Evolutionary conservation across 2,329 filamentous ascomycete genomes (phyloP).

Genomic region (Fusarium graminum): DNA sequence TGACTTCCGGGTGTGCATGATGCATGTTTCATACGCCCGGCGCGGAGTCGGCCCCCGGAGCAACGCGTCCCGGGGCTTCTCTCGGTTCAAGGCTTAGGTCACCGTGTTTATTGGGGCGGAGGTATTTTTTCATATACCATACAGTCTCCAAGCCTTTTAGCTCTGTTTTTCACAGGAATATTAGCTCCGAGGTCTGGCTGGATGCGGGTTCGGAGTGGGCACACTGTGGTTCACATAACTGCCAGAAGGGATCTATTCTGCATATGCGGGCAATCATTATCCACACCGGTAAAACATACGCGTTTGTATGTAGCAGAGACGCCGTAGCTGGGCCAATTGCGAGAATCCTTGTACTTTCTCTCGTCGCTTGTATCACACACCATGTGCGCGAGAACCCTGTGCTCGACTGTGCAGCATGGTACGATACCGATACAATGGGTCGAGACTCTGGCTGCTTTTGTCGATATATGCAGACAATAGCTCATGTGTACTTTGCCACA

Average conservation of each 20-base stretch:
- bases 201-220: not conserved
- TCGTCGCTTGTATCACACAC: not conserved
- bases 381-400: not conserved
- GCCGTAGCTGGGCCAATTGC: slow-evolving; percentile 6
- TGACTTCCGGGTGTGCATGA: slow-evolving; percentile 26
- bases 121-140: not conserved
- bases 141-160: not conserved
- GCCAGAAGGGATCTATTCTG: slow-evolving; percentile 1
- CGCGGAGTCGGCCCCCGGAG: slow-evolving; percentile 9
- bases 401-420: not conserved
- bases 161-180: slow-evolving; percentile 12
- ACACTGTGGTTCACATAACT: not conserved
- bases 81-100: not conserved
- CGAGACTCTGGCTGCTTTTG: not conserved
- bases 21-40: slow-evolving; percentile 9
- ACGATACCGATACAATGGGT: not conserved
- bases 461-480: not conserved
- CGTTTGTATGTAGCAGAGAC: not conserved
- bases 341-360: not conserved
- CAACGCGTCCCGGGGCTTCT: slow-evolving; percentile 7
- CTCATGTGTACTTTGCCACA: not conserved
- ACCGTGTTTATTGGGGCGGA: not conserved
- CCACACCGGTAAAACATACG: slow-evolving; percentile 27
- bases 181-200: slow-evolving; percentile 19
- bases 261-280: slow-evolving; percentile 9